phyloP scores from a whole-genome alignment of 768 basidiomycete genomes.

The Leccinum olivaceopallidum region DNA sequence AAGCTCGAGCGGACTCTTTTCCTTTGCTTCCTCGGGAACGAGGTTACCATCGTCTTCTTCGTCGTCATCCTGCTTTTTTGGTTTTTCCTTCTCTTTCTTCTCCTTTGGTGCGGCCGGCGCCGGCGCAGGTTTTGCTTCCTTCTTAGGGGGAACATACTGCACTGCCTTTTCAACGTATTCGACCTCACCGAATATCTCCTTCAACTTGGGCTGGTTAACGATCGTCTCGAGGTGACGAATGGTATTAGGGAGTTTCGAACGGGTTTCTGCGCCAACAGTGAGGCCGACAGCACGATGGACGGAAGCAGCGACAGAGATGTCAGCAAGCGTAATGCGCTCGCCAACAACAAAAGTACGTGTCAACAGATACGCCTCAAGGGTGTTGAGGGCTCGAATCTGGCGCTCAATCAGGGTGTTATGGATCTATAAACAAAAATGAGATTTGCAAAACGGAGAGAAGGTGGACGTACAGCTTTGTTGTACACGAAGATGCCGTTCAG shows the following conservation, averaged over 20 bases:
- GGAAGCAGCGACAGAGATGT: constrained; percentile 66
- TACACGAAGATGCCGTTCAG: constrained; percentile 62
- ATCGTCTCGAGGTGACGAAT: constrained; percentile 88
- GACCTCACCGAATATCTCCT: constrained; percentile 61
- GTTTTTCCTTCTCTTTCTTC: constrained; percentile 70
- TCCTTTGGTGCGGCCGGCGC: constrained; percentile 41
- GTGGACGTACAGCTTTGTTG: constrained; percentile 72
- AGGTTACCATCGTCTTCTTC: constrained; percentile 78
- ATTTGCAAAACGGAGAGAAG: background rate
- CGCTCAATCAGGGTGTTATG: constrained; percentile 57
- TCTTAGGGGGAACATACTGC: constrained; percentile 72
- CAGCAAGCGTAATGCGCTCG: constrained; percentile 94
- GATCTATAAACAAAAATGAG: constrained; percentile 39
- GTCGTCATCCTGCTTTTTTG: constrained; percentile 52
- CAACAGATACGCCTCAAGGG: constrained; percentile 72
- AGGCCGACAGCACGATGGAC: constrained; percentile 53
- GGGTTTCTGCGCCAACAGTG: constrained; percentile 64
- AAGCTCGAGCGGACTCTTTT: constrained; percentile 91
- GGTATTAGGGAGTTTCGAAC: constrained; percentile 70
- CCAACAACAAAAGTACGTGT: constrained; percentile 88
- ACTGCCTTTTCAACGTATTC: constrained; percentile 67
- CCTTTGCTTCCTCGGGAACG: constrained; percentile 82
- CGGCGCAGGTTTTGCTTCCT: constrained; percentile 56
- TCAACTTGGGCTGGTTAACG: constrained; percentile 78
- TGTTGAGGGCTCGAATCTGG: constrained; percentile 56